phyloP scores from a whole-genome alignment of 2,329 filamentous ascomycete species.

The Xylariaceae sp. region DNA sequence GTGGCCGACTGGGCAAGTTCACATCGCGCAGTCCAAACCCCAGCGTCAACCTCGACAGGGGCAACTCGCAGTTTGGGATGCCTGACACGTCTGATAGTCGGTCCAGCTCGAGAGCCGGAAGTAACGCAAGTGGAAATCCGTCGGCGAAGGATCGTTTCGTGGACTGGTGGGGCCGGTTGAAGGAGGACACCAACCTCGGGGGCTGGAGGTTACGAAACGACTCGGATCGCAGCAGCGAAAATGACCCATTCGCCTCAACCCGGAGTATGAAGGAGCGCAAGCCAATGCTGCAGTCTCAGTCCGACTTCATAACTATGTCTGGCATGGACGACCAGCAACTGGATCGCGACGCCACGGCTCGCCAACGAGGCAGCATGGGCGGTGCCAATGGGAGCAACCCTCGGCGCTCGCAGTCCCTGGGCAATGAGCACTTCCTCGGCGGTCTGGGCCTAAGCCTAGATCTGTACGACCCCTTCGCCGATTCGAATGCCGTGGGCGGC shows the following conservation, averaged over 20 bases:
- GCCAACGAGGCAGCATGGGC: slow-evolving; percentile 6
- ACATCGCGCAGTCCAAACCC: slow-evolving; percentile 26
- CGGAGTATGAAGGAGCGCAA: slow-evolving; percentile 18
- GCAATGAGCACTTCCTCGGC: slow-evolving; percentile 32
- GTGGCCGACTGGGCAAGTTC: slow-evolving; percentile 26
- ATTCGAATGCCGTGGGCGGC: slow-evolving; percentile 33
- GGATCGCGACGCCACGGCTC: slow-evolving; percentile 8
- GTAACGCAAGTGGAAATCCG: slow-evolving; percentile 11
- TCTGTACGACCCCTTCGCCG: slow-evolving; percentile 38
- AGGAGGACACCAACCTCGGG: slow-evolving; percentile 28
- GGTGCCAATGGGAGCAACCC: slow-evolving; percentile 18
- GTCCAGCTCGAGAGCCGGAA: slow-evolving; percentile 24
- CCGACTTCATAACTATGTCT: slow-evolving; percentile 36
- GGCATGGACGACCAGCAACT: slow-evolving; percentile 35
- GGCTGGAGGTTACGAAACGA: slow-evolving; percentile 29
- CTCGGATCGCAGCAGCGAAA: slow-evolving; percentile 16
- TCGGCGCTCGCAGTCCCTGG: slow-evolving; percentile 25
- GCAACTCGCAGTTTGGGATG: slow-evolving; percentile 43
- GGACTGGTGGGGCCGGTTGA: slow-evolving; percentile 39
- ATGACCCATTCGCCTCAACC: slow-evolving; percentile 17
- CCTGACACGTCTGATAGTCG: slow-evolving; percentile 26
- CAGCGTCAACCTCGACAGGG: slow-evolving; percentile 42
- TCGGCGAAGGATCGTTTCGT: slow-evolving; percentile 31
- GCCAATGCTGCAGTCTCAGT: slow-evolving; percentile 22
- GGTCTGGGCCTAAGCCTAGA: slow-evolving; percentile 31